Evolutionary conservation across 2,329 filamentous ascomycete species (phyloP).

Genomic region (Teratosphaeria pseudoeucalypti): DNA sequence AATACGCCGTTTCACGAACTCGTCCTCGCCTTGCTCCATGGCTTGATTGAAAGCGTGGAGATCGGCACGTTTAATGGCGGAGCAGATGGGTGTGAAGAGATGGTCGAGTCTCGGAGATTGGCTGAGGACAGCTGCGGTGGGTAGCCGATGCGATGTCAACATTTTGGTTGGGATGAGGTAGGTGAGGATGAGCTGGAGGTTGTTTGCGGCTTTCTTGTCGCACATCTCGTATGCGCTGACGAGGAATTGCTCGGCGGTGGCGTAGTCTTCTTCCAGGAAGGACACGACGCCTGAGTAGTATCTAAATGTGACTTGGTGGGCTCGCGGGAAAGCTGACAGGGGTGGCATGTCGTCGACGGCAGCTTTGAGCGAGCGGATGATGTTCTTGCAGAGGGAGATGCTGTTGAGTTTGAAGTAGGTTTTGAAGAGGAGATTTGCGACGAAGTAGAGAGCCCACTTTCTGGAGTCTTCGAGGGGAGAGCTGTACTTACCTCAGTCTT

Average conservation of each 20-base stretch:
- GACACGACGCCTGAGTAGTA: constrained; percentile 92
- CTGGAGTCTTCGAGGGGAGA: constrained; percentile 77
- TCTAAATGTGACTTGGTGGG: constrained; percentile 89
- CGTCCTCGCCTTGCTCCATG: constrained; percentile 71
- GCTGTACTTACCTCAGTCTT: constrained; percentile 36
- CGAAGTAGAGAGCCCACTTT: constrained; percentile 96
- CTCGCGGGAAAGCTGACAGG: constrained; percentile 69
- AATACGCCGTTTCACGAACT: constrained; percentile 85
- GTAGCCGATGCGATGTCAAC: constrained; percentile 75
- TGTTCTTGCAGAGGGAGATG: constrained; percentile 78
- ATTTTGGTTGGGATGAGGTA: constrained; percentile 92
- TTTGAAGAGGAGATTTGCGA: constrained; percentile 92
- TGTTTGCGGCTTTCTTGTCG: constrained; percentile 50
- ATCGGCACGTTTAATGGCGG: constrained; percentile 72
- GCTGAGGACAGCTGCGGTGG: constrained; percentile 58
- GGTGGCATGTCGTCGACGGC: constrained; percentile 62
- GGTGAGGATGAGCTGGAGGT: constrained; percentile 85
- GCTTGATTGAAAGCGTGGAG: constrained; percentile 75
- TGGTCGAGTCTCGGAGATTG: constrained; percentile 66
- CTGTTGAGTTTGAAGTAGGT: constrained; percentile 89
- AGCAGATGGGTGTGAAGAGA: constrained; percentile 67
- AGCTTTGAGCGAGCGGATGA: constrained; percentile 72
- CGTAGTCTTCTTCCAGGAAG: constrained; percentile 90
- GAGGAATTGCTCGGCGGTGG: constrained; percentile 68
- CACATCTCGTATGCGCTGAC: constrained; percentile 75